Percentiles rank a stretch among this genome's conserved stretches.
Conservation (phyloP, 177 flowering plant genomes). For the Vitis hybrid region DNA sequence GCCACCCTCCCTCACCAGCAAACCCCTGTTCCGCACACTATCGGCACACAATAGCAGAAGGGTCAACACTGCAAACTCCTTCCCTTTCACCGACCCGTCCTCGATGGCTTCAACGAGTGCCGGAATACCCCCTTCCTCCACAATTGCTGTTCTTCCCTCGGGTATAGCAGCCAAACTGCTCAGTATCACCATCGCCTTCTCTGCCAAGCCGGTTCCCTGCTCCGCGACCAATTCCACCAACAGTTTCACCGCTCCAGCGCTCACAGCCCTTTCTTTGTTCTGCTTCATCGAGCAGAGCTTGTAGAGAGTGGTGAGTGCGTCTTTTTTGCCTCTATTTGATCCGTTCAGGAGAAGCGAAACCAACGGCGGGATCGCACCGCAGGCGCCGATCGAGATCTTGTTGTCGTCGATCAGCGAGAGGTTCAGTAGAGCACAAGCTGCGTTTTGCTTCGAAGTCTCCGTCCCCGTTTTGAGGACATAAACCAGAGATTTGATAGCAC, state of each 20-base stretch:
- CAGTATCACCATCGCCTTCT: slow-evolving; percentile 95
- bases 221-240: slow-evolving; percentile 68
- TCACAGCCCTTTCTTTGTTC: slow-evolving; percentile 91
- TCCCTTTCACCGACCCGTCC: slow-evolving; percentile 80
- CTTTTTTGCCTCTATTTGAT: slow-evolving; percentile 82
- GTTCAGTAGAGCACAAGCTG: slow-evolving; percentile 86
- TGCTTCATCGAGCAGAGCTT: slow-evolving; percentile 66
- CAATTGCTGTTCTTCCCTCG: slow-evolving; percentile 66
- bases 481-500: slow-evolving; percentile 74
- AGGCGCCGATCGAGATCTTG: slow-evolving; percentile 79
- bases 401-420: slow-evolving; percentile 79
- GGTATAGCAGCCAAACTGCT: slow-evolving; percentile 70
- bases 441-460: slow-evolving; percentile 86
- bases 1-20: slow-evolving; percentile 89
- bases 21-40: slow-evolving; percentile 57
- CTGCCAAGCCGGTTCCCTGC: slow-evolving; percentile 70
- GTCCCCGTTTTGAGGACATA: slow-evolving; percentile 91
- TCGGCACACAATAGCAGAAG: slow-evolving; percentile 73
- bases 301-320: slow-evolving; percentile 89
- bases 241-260: slow-evolving; percentile 83
- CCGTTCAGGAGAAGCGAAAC: slow-evolving; percentile 71
- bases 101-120: slow-evolving; percentile 90
- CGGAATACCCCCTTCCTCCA: slow-evolving; percentile 83
- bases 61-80: slow-evolving; percentile 86
- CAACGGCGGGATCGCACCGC: slow-evolving; percentile 90